phyloP scores from a whole-genome alignment of 139 green algal species.

The Picochlorum sp. region DNA sequence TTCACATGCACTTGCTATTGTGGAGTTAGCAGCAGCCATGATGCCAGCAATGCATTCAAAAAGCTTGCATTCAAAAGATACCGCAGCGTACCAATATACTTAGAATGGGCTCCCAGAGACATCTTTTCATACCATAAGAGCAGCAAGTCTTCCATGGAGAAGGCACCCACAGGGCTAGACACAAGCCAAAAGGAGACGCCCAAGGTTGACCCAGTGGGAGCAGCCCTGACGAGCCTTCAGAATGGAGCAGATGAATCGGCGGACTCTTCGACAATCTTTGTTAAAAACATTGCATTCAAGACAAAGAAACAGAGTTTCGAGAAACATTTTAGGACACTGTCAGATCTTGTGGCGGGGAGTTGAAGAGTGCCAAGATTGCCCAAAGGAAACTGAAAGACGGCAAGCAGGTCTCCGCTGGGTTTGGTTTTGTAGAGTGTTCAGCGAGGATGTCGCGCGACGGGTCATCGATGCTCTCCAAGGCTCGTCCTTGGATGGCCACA shows the following conservation, averaged over 20 bases:
- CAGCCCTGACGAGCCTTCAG: neutral
- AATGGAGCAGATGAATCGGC: constrained; percentile 18
- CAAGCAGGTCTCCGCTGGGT: constrained; percentile 62
- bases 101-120: constrained; percentile 90
- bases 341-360: constrained; percentile 38
- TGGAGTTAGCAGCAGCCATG: constrained; percentile 69
- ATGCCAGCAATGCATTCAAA: constrained; percentile 63
- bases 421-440: constrained; percentile 86
- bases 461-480: constrained; percentile 69
- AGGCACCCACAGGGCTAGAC: neutral
- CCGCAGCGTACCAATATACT: constrained; percentile 89
- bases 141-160: constrained; percentile 6
- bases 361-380: constrained; percentile 49
- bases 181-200: neutral
- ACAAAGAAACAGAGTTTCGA: constrained; percentile 60
- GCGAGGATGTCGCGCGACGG: constrained; percentile 43
- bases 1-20: constrained; percentile 78
- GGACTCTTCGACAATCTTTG: constrained; percentile 60
- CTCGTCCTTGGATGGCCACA: constrained; percentile 80
- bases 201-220: neutral
- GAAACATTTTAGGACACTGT: constrained; percentile 62
- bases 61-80: constrained; percentile 91
- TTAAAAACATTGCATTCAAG: constrained; percentile 92
- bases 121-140: constrained; percentile 47
- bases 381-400: constrained; percentile 43